Conservation (phyloP, 352 stramenopile genomes). For the Phytophthora pluvialis region DNA sequence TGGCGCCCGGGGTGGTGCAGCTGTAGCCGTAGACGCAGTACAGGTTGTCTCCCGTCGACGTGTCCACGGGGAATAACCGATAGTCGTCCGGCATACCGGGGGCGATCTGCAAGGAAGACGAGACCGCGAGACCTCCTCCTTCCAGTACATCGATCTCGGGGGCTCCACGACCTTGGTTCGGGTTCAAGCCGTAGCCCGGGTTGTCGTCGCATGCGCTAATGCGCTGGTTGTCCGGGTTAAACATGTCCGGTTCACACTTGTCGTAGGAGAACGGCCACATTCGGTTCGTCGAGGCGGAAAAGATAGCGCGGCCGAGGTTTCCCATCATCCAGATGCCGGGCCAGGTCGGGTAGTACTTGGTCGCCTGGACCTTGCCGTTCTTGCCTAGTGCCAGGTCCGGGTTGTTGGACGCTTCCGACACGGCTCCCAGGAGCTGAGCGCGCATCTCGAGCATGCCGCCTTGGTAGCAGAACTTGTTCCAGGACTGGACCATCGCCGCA, state of each 20-base stretch:
- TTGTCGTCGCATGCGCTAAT: constrained; percentile 89
- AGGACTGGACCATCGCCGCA: constrained; percentile 89
- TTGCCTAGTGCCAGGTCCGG: constrained; percentile 46
- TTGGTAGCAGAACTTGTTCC: constrained; percentile 96
- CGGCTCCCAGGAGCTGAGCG: constrained; percentile 85
- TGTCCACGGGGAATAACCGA: constrained; percentile 31
- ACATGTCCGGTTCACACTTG: constrained; percentile 67
- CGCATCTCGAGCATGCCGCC: constrained; percentile 92
- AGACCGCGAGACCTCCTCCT: constrained; percentile 71
- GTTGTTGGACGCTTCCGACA: constrained; percentile 44
- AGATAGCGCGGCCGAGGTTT: constrained; percentile 93
- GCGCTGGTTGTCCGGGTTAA: constrained; percentile 39
- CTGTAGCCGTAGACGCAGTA: constrained; percentile 41
- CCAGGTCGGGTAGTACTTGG: constrained; percentile 75
- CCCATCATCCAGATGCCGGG: constrained; percentile 94
- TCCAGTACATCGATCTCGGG: constrained; percentile 94
- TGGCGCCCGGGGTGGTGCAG: constrained; percentile 36
- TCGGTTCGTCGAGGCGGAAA: constrained; percentile 88
- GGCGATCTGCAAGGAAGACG: constrained; percentile 84
- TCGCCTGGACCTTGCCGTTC: constrained; percentile 18
- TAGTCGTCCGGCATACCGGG: constrained; percentile 59
- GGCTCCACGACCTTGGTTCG: constrained; percentile 82
- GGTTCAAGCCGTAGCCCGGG: constrained; percentile 91
- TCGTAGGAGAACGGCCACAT: constrained; percentile 96
- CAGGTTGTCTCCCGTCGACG: constrained; percentile 15